phyloP scores from a whole-genome alignment of 805 yeast species.

The Candida koratica region DNA sequence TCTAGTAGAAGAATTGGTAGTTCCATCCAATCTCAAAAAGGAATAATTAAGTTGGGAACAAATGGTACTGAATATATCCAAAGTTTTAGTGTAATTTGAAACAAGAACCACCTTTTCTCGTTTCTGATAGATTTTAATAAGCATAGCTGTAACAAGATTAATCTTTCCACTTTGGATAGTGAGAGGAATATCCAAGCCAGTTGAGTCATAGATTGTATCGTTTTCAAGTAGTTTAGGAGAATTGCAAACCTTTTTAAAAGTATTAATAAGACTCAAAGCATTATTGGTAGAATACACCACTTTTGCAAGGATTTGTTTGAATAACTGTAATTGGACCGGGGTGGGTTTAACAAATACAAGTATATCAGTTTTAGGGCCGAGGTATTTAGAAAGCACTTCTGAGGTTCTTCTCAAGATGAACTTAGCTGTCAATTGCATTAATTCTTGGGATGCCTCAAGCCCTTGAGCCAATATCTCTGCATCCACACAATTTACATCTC shows the following conservation, averaged over 20 bases:
- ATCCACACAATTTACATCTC: conserved; percentile 59
- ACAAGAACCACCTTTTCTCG: conserved; percentile 79
- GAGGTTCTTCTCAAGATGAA: conserved; percentile 75
- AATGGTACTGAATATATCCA: conserved; percentile 67
- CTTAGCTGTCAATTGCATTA: conserved; percentile 57
- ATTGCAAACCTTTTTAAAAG: conserved; percentile 78
- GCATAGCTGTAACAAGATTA: conserved; percentile 50
- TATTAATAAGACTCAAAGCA: conserved; percentile 65
- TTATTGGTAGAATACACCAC: conserved; percentile 22
- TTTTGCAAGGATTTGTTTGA: conserved; percentile 38
- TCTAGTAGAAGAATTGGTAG: conserved; percentile 65
- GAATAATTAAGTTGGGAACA: conserved; percentile 47
- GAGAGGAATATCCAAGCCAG: conserved; percentile 5
- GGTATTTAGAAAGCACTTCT: conserved; percentile 48
- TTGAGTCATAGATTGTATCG: conserved; percentile 41
- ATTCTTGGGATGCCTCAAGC: conserved; percentile 54
- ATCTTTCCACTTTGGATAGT: conserved; percentile 57
- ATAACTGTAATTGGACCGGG: conserved; percentile 50
- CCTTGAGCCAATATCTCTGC: conserved; percentile 52
- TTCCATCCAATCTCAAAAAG: conserved; percentile 75
- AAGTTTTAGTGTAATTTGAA: conserved; percentile 83
- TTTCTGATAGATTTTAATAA: conserved; percentile 48
- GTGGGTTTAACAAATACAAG: conserved; percentile 80
- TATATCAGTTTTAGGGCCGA: conserved; percentile 73
- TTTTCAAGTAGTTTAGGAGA: conserved; percentile 61